Evolutionary conservation across 257 asterid species (phyloP), one percentile per base, ranked within the genome.

Genomic region (Echites panduratus): DNA sequence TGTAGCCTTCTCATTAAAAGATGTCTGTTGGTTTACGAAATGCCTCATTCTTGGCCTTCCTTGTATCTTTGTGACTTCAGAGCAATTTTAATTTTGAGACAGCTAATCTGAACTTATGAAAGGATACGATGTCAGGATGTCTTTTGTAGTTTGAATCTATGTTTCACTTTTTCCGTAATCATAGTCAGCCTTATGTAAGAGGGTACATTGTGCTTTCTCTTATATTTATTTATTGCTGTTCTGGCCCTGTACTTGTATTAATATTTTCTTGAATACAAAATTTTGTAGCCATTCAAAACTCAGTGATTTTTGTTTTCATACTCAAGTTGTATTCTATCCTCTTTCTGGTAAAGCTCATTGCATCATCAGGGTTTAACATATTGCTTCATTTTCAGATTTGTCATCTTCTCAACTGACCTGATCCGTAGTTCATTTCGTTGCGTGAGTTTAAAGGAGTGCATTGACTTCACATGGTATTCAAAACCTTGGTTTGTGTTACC

Each of bases 331-430:
- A 13, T 24, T 9, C 38, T 54, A 53, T 20, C 41, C 13, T 54
- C 9, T 40, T 40, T 38, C 14, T 2, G 7, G 13, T 35, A 44
- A n/a, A n/a, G 66, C 32, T 54, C 45, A n/a, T 54, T 54, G 65
- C 47, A 16, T 56, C 9, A n/a, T 17, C 24, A 19, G 53, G 24
- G 19, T 24, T 71, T 58, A 57, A 58, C 13, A 50, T 19, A 26
- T 26, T 12, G 49, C 43, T 22, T 57, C n/a, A 17, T 53, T 57
- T 59, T 44, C 68, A 43, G 58, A 32, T 57, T 16, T 24, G 22
- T 24, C 49, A 20, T 64, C 49, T 17, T 64, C 69, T 64, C 69
- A 64, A 9, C 48, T 64, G 69, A 64, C 49, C 69, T 64, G 49
- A 27, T 64, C 49, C 9, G 48, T 38, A 64, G 49, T 63, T 63